A percentile compares a stretch with the other conserved stretches of the same genome.
Conservation (phyloP, 495 filamentous ascomycete species). For the Podospora australis region DNA sequence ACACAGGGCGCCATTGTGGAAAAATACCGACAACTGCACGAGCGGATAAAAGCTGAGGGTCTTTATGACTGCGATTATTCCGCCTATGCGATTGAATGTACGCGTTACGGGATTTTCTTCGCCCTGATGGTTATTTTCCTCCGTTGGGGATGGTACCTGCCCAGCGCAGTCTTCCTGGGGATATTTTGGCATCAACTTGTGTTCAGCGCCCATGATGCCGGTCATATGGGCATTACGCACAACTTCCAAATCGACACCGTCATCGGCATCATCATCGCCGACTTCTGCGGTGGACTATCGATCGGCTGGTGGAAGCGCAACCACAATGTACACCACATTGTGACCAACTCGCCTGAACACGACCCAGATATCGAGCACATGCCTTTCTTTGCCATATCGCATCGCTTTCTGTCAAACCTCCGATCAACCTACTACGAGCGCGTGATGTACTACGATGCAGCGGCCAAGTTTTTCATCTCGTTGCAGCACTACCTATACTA, state of each 20-base stretch:
- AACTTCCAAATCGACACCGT: constrained; percentile 71
- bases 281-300: constrained; percentile 86
- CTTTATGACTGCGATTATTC: constrained; percentile 84
- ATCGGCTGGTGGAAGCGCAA: constrained; percentile 95
- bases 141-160: constrained; percentile 63
- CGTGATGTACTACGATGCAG: constrained; percentile 74
- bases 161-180: constrained; percentile 71
- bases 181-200: constrained; percentile 93
- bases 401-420: constrained; percentile 70
- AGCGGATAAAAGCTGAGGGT: constrained; percentile 63
- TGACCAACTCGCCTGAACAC: constrained; percentile 94
- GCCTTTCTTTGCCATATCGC: constrained; percentile 90
- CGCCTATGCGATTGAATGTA: constrained; percentile 68
- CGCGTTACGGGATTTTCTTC: constrained; percentile 71
- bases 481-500: constrained; percentile 86
- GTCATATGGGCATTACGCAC: constrained; percentile 97
- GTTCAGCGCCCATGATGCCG: constrained; percentile 93
- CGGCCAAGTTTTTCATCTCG: constrained; percentile 62
- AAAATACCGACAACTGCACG: constrained; percentile 71
- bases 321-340: constrained; percentile 97
- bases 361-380: constrained; percentile 97
- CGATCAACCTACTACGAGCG: constrained; percentile 85
- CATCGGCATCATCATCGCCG: constrained; percentile 85
- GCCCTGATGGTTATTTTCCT: constrained; percentile 58
- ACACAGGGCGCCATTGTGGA: constrained; percentile 73